These are phyloP conservation scores for Harringtonia lauricola DNA, from an alignment of 2,329 filamentous ascomycete genomes.

Conservation along the genomic window DNA sequence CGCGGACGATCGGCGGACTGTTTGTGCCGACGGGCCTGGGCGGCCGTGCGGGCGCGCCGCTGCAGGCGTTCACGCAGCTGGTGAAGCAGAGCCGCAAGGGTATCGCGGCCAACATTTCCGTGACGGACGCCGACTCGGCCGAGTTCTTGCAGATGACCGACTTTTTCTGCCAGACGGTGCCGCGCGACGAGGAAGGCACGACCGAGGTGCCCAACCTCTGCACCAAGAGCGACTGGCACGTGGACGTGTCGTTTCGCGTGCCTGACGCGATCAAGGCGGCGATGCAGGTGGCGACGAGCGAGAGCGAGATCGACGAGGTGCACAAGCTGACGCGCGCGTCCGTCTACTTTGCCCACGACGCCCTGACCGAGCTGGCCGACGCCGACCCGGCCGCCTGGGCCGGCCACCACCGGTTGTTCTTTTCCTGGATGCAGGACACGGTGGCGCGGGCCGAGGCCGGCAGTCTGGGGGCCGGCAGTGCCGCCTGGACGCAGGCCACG, in stretches of 20 bases:
- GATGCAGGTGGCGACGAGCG: not conserved
- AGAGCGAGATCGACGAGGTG: not conserved
- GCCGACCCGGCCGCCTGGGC: not conserved
- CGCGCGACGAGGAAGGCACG: not conserved
- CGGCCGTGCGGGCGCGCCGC: too few species aligned
- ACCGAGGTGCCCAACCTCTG: not conserved
- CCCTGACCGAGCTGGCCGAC: not conserved
- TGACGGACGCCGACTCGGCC: too few species aligned
- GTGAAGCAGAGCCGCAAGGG: too few species aligned
- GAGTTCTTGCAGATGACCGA: too few species aligned
- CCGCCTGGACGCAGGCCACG: not conserved
- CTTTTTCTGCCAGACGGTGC: not conserved
- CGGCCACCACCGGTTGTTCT: not conserved
- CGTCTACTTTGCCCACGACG: not conserved
- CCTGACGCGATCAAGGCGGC: not conserved
- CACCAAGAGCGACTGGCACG: conserved; percentile 1
- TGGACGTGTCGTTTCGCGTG: conserved; percentile 5
- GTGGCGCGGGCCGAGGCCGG: not conserved
- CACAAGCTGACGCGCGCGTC: too few species aligned
- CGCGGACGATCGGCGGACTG: too few species aligned
- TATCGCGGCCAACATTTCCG: too few species aligned
- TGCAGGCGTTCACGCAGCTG: too few species aligned
- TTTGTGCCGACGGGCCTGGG: too few species aligned
- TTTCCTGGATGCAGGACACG: not conserved
- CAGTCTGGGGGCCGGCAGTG: not conserved